Evolutionary conservation across 202 grass and related monocot genomes (phyloP), one percentile per base, ranked within the genome.

Genomic region (Cymbopogon flexuosus): DNA sequence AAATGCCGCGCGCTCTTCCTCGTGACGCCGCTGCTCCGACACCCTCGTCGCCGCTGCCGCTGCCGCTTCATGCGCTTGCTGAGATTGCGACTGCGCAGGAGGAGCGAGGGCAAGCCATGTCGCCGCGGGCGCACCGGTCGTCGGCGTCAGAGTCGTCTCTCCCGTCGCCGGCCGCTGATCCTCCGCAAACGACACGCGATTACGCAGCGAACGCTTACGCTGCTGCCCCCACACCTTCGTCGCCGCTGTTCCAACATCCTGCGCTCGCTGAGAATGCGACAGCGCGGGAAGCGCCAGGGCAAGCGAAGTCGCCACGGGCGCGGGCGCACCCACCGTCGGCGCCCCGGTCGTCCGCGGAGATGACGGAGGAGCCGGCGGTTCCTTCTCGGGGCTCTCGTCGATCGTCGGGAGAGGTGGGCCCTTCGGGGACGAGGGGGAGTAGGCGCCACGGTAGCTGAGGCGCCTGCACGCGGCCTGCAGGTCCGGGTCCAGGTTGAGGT

Each of bases 361-460:
- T 41, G 62, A 13, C 60, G 52, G 72, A 70, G 36, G 1, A 3
- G 70, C 1, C 14, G 70, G 11, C 54, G 43, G 47, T 16, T 56
- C 65, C 51, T 7, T 37, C n/a, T 57, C n/a, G n/a, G 52, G 3
- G 36, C 10, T 24, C 75, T 84, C 86, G 5, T 2, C 0, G 54
- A 84, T 84, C 70, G 51, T 6, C 62, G 49, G 33, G 23, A 79
- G 85, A 35, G 2, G 19, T 40, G 54, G 52, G n/a, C n/a, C 22
- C 52, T 1, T 19, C 47, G 12, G 6, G 10, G 72, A 57, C 52
- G 58, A 23, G 19, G 37, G 60, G 65, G 39, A 56, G 10, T 42
- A 15, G 30, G 84, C 62, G 0, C 10, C 56, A 70, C 72, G 72
- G 87, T 67, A 85, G 78, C 78, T 85, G 87, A 89, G 78, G 66